Percentiles rank a stretch among this genome's conserved stretches.
phyloP scores from a whole-genome alignment of 495 filamentous ascomycete genomes.

The Penicillium steckii region DNA sequence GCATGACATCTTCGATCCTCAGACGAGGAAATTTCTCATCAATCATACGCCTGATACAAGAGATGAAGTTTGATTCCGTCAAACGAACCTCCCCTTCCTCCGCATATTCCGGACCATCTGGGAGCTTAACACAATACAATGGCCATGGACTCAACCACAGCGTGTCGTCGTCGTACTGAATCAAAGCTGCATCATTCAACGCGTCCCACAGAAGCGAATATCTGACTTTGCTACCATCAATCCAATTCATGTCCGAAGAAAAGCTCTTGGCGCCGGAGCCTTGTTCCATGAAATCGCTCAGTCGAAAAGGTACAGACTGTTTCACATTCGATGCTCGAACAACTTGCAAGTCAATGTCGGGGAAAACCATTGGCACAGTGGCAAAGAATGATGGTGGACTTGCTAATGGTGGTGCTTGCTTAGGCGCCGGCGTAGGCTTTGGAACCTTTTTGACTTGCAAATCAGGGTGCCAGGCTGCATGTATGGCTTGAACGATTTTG shows the following conservation, averaged over 20 bases:
- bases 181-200: background rate
- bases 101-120: background rate
- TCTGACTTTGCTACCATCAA: background rate
- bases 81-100: background rate
- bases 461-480: too few species aligned
- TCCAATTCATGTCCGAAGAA: background rate
- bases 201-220: background rate
- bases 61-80: background rate
- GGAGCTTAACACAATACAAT: background rate
- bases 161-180: background rate
- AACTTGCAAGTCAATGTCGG: background rate
- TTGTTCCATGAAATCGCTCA: background rate
- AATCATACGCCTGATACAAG: background rate
- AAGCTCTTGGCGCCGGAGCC: too few species aligned
- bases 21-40: background rate
- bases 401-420: too few species aligned
- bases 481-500: too few species aligned
- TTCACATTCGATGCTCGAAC: background rate
- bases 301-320: background rate
- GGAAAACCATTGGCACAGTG: background rate
- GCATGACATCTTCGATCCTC: background rate
- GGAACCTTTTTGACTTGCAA: too few species aligned
- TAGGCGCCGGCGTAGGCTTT: too few species aligned
- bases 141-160: background rate
- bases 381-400: background rate